Evolutionary conservation across 768 basidiomycete species (phyloP), one percentile per base, ranked within the genome.

Genomic region (Podaxis pistillaris): DNA sequence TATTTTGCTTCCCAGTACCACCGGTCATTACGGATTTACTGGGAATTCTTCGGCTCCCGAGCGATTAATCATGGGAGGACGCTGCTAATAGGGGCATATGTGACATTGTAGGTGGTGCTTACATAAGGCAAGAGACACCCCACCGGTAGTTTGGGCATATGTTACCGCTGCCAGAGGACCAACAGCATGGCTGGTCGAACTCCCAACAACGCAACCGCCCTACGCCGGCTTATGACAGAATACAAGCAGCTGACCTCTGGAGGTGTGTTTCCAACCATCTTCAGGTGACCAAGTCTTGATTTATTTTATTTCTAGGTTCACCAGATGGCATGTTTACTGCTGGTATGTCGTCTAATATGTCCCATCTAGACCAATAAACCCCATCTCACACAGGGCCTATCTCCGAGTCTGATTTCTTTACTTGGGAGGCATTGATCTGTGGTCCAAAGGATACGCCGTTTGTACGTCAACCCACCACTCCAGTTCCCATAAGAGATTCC

Each of bases 311-410:
- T 55, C 55, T 58, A 91, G 91, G 91, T 66, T 88, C 92, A 15
- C 91, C 93, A 5, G 96, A 98, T 75, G 91, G 89, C 60, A 97
- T 98, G 94, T 97, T 97, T 72, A 96, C 95, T 54, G 95, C 96
- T 64, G 93, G 90, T 84, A 65, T 63, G 73, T 58, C 44, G 41
- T 46, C 17, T 53, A 46, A 63, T 64, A 55, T 50, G 26, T 65
- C 56, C 22, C 54, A 26, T 19, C 17, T 33, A 59, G 26, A 37
- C 19, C 57, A 55, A 37, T 61, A 54, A 58, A 46, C 63, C 61
- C 17, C 63, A 51, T 28, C 53, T 64, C 65, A 57, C 64, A 66
- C 22, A 90, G 94, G 94, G 1, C 94, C 94, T 41, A 81, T 96
- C 67, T 88, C 91, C 59, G 94, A 97, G 76, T 86, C 89, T 60